These are phyloP conservation scores for Entomortierella beljakovae DNA, from an alignment of 192 early-diverging fungal genomes.

Conservation along the genomic window DNA sequence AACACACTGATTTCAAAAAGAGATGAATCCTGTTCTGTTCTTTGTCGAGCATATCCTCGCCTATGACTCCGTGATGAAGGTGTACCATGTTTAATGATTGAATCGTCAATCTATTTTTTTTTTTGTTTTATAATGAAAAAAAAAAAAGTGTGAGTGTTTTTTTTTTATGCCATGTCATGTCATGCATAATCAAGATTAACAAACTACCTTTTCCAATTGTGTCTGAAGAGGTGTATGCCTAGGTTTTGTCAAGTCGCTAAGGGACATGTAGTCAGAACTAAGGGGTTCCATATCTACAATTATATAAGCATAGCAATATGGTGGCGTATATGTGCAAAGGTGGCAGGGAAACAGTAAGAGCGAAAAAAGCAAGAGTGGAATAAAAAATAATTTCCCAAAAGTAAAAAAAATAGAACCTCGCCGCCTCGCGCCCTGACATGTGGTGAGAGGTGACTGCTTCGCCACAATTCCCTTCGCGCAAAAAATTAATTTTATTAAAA, in stretches of 20 bases:
- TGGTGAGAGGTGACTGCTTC: too few species aligned
- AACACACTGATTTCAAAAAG: slow-evolving; percentile 38
- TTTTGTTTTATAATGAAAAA: not conserved
- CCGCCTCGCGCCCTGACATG: too few species aligned
- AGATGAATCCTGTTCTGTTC: not conserved
- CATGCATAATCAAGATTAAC: not conserved
- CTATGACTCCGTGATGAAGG: slow-evolving; percentile 22
- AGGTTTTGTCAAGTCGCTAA: slow-evolving; percentile 36
- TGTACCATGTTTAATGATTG: slow-evolving; percentile 25
- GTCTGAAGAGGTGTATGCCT: slow-evolving; percentile 20
- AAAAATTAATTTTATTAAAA: too few species aligned
- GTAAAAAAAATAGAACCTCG: too few species aligned
- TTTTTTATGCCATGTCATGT: not conserved
- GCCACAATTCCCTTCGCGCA: too few species aligned
- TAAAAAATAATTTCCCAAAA: too few species aligned
- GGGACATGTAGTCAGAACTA: slow-evolving; percentile 29
- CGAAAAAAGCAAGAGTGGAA: too few species aligned
- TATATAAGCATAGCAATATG: too few species aligned
- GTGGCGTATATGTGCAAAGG: too few species aligned
- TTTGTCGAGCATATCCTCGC: slow-evolving; percentile 21
- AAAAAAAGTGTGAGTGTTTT: too few species aligned
- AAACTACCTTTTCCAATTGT: slow-evolving; percentile 29
- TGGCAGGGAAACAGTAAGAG: too few species aligned
- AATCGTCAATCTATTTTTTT: slow-evolving; percentile 29
- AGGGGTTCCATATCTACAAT: slow-evolving; percentile 20